These are phyloP conservation scores for Trichoderma afroharzianum DNA, from an alignment of 2,329 filamentous ascomycete species.

Conservation along the genomic window DNA sequence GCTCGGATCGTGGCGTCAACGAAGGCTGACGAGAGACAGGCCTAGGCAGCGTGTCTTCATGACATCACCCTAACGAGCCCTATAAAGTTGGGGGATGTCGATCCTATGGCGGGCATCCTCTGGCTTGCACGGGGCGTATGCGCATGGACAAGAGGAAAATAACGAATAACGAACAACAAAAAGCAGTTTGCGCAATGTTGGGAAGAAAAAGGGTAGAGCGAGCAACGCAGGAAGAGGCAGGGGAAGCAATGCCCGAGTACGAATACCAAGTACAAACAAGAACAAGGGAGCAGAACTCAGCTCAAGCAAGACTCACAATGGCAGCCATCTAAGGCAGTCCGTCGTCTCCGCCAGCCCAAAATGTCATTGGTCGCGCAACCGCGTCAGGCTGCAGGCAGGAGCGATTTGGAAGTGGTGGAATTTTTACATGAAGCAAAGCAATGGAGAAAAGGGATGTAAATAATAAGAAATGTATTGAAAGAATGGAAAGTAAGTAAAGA, in stretches of 20 bases:
- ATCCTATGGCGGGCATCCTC: not conserved
- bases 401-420: not conserved
- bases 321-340: slow-evolving; percentile 33
- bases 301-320: slow-evolving; percentile 33
- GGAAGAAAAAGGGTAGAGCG: not conserved
- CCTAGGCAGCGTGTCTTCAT: slow-evolving; percentile 7
- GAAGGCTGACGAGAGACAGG: slow-evolving; percentile 1
- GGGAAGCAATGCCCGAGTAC: not conserved
- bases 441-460: not conserved
- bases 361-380: slow-evolving; percentile 29
- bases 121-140: not conserved
- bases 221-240: not conserved
- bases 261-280: not conserved
- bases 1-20: slow-evolving; percentile 10
- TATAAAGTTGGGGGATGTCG: not conserved
- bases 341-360: slow-evolving; percentile 24
- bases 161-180: not conserved
- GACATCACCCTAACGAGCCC: slow-evolving; percentile 10
- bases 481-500: not conserved
- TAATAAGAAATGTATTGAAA: not conserved
- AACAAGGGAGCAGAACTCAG: not conserved
- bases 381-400: not conserved
- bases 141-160: not conserved
- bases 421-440: not conserved
- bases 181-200: not conserved